Evolutionary conservation across 257 asterid species (phyloP), one percentile per base, ranked within the genome.

Genomic region (Ilex asprella): DNA sequence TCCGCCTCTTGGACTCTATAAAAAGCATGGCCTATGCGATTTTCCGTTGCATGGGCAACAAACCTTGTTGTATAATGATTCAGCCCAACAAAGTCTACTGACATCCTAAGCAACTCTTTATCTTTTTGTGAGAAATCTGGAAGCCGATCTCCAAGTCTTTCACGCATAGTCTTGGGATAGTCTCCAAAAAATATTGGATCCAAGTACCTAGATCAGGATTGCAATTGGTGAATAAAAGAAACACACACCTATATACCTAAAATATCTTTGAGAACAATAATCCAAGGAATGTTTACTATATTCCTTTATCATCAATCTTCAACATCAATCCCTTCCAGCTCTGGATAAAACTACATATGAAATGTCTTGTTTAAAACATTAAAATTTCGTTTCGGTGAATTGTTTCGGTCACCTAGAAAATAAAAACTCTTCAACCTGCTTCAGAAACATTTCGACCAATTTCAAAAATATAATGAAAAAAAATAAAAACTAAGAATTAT

Each of bases 61-160:
- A 79, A 79, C 63, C 81, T 75, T 65, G 84, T 67, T 30, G 84
- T 82, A 66, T 77, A 79, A 74, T 82, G 85, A 59, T 82, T 82
- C 55, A 82, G 65, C 55, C 85, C 88, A 67, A 82, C 58, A 65
- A 79, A 82, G 76, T 82, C 88, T 31, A 77, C 50, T 6, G 88
- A 75, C 35, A 61, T 70, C 65, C 68, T 68, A 59, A 82, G 84
- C 66, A 79, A 73, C 61, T 75, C 74, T 65, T 58, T 75, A 21
- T 82, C 82, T 30, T 63, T 63, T 70, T 73, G 73, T 6, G 82
- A 77, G 72, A 82, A 82, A 52, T 63, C 59, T 55, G 89, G 86
- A 68, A 82, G 81, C 71, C 39, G 31, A 47, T 73, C 86, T 65
- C 82, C 73, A 64, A 79, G 86, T 58, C 65, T 75, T 66, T 72